Evolutionary conservation across 768 basidiomycete genomes (phyloP).

Genomic region (Piloderma croceum): DNA sequence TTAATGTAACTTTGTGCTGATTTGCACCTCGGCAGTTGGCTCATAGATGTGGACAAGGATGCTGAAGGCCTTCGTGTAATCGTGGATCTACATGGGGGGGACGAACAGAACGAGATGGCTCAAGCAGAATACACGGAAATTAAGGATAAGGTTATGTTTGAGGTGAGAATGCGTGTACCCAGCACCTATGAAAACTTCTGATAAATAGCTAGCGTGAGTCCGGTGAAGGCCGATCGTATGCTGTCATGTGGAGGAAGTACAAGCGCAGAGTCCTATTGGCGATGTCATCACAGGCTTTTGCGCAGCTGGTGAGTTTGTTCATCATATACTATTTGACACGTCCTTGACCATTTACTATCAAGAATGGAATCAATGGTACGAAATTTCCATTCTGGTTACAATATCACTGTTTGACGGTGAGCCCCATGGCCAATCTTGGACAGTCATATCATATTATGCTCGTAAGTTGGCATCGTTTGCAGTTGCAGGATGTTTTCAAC

Average conservation of each 20-base stretch:
- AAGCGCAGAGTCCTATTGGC: slow-evolving; percentile 84
- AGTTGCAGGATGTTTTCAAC: slow-evolving; percentile 5
- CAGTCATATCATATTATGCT: slow-evolving; percentile 92
- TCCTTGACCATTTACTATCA: slow-evolving; percentile 1
- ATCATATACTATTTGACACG: neutral
- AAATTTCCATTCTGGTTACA: slow-evolving; percentile 5
- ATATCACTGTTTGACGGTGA: slow-evolving; percentile 4
- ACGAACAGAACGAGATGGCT: slow-evolving; percentile 61
- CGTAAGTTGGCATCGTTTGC: slow-evolving; percentile 45
- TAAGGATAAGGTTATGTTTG: slow-evolving; percentile 68
- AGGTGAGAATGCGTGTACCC: slow-evolving; percentile 38
- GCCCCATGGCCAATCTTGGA: neutral
- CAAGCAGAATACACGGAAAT: slow-evolving; percentile 87
- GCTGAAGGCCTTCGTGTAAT: slow-evolving; percentile 80
- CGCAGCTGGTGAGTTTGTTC: slow-evolving; percentile 68
- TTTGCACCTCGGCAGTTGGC: too few relatives aligned
- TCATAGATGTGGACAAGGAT: slow-evolving; percentile 84
- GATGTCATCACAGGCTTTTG: slow-evolving; percentile 94
- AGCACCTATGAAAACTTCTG: neutral
- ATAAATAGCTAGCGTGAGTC: slow-evolving; percentile 52
- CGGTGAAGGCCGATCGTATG: slow-evolving; percentile 72
- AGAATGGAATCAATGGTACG: slow-evolving; percentile 94
- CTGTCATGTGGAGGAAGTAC: slow-evolving; percentile 81
- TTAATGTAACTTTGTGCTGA: neutral
- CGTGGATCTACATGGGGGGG: slow-evolving; percentile 83